Evolutionary conservation across 2,329 filamentous ascomycete species (phyloP), one percentile per base, ranked within the genome.

Genomic region (Exophiala bonariae): DNA sequence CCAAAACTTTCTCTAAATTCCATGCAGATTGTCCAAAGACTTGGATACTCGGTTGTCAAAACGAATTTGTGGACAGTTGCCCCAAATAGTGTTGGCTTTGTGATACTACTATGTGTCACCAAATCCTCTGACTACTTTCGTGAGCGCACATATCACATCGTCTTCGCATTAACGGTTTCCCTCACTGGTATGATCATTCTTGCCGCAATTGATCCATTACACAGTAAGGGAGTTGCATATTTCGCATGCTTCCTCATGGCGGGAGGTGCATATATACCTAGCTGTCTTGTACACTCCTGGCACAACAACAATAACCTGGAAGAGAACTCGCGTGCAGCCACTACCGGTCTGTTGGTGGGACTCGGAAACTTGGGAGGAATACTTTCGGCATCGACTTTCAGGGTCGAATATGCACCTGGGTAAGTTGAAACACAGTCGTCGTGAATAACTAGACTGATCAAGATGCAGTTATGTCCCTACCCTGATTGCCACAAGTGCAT

Each of bases 51-150:
- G 38, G 75, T 71, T n/a, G 74, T 82, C 50, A 81, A 81, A 58
- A 90, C 87, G 0, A 92, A 93, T 59, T 75, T 92, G 1, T 90
- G 87, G 67, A 91, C 87, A 0, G 87, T 92, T 0, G 88, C 87
- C 0, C 88, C 88, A 1, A 92, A 91, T 59, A 76, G 89, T 37
- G 81, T 80, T 0, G 88, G 87, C 1, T 86, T 87, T 0, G 78
- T 79, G 1, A 83, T 89, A 75, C 72, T 91, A 3, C 71, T 92
- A 0, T 68, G 90, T 10, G 72, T 91, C 0, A 86, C 86, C 0
- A 91, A 89, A 57, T 67, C 77, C 3, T 87, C 83, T 2, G 87
- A 92, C 61, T 76, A 73, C 42, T 73, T 77, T 3, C 76, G 82
- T n/a, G 69, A 84, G 17, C 79, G 86, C 3, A 87, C 85, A 43